Evolutionary conservation across 352 stramenopile genomes (phyloP), one percentile per base, ranked within the genome.

Genomic region (Phytophthora brassicae): DNA sequence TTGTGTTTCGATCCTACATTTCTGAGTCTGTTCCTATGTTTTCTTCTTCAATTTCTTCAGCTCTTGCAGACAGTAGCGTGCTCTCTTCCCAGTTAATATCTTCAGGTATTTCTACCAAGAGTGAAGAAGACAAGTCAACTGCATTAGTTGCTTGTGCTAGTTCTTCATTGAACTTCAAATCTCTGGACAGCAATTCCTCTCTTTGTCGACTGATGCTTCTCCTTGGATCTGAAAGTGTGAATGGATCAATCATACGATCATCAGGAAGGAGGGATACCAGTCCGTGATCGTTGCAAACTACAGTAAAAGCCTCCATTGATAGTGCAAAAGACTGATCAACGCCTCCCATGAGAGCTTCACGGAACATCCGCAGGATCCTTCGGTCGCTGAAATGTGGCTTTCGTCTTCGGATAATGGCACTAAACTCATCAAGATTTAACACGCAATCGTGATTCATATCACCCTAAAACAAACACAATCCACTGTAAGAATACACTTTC

Each of bases 371-470:
- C 39, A 92, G 57, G 39, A 92, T 73, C 0, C 81, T 74, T 4
- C 83, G 77, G 14, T 89, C 81, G 48, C 80, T 90, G 47, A 90
- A 92, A 11, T 79, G 60, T 0, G 77, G 70, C 12, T 81, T 72
- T 29, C 79, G 73, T 3, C 68, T 65, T n/a, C 70, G 72, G 28
- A 92, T 80, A 45, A 92, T 89, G 4, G 68, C 64, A 19, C 71
- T 72, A 41, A 92, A 92, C 55, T 92, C 83, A 12, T 73, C 64
- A n/a, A 92, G 64, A 11, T 76, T 84, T 14, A 92, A 64, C 20
- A 90, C 81, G 26, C 79, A 75, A 51, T 90, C 83, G 63, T 90
- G 77, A 51, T 92, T 92, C 45, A 73, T 64, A 39, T 92, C 83
- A 12, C 77, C 83, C 77, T 88, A 56, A 46, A 45, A 35, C n/a